These are phyloP conservation scores for Neonectria hederae DNA, from an alignment of 2,329 filamentous ascomycete genomes.

Conservation along the genomic window DNA sequence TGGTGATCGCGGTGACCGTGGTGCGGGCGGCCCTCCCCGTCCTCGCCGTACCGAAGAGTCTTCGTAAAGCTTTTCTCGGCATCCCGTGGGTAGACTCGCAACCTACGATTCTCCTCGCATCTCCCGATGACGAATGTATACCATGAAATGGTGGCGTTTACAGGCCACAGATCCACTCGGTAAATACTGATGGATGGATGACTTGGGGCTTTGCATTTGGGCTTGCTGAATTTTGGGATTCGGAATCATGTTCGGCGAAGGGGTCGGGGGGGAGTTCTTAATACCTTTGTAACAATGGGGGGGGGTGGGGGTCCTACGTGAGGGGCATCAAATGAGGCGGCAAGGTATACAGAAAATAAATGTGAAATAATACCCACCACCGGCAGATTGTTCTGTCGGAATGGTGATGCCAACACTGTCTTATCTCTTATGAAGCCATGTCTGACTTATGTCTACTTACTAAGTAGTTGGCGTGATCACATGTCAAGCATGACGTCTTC, in stretches of 20 bases:
- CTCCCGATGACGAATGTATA: constrained; percentile 50
- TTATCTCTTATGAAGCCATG: neutral
- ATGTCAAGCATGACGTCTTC: constrained; percentile 2
- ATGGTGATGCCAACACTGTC: constrained; percentile 19
- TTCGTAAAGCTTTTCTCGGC: constrained; percentile 44
- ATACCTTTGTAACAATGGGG: constrained; percentile 43
- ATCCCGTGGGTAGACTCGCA: constrained; percentile 40
- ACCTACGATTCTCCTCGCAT: constrained; percentile 44
- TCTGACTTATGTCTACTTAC: neutral
- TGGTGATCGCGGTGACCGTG: constrained; percentile 52
- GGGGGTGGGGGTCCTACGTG: constrained; percentile 36
- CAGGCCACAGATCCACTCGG: constrained; percentile 41
- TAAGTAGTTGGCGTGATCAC: constrained; percentile 21
- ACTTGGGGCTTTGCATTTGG: constrained; percentile 44
- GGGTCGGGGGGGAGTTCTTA: constrained; percentile 41
- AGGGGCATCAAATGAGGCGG: constrained; percentile 29
- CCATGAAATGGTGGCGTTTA: constrained; percentile 53
- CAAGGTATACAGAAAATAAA: constrained; percentile 37
- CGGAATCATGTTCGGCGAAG: constrained; percentile 40
- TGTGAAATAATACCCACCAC: constrained; percentile 43
- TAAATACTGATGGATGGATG: constrained; percentile 39
- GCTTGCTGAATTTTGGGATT: constrained; percentile 44
- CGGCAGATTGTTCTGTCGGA: constrained; percentile 7
- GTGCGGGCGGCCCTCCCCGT: constrained; percentile 46
- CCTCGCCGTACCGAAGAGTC: constrained; percentile 54